Conservation (phyloP, 495 filamentous ascomycete species). For the Penicillium ucsense region DNA sequence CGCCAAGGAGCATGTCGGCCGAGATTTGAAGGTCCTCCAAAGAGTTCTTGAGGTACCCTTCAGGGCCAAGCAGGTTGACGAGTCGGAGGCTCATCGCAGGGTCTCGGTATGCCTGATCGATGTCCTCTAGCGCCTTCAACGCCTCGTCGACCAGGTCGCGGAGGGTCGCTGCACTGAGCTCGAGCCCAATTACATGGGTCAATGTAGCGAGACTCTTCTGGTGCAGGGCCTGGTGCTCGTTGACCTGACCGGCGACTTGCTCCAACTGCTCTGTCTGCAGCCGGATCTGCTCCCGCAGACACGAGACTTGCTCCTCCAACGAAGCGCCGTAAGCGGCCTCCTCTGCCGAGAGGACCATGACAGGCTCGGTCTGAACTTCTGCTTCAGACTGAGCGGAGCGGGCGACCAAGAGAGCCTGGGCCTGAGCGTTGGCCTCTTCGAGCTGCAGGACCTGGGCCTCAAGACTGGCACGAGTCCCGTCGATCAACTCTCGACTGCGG, state of each 20-base stretch:
- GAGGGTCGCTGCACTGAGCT: neutral
- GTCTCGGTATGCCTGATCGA: neutral
- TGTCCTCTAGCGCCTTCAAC: neutral
- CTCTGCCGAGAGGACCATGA: neutral
- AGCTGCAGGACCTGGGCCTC: too few relatives aligned
- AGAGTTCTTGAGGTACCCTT: neutral
- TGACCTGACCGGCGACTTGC: too few relatives aligned
- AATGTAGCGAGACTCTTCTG: neutral
- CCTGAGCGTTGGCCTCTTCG: neutral
- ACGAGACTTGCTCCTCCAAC: neutral
- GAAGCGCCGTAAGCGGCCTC: too few relatives aligned
- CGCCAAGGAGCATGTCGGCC: neutral
- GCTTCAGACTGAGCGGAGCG: neutral
- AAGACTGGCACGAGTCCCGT: too few relatives aligned
- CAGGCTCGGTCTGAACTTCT: neutral
- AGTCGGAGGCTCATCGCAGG: neutral
- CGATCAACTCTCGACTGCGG: too few relatives aligned
- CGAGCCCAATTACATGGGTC: neutral
- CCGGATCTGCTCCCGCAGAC: neutral
- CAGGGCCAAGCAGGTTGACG: neutral
- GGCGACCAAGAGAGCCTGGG: neutral
- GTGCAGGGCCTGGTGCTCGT: too few relatives aligned
- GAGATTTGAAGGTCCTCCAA: neutral
- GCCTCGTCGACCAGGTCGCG: neutral
- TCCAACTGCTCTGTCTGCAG: neutral